phyloP scores from a whole-genome alignment of 768 basidiomycete genomes.

The Lentinula guzmanii region DNA sequence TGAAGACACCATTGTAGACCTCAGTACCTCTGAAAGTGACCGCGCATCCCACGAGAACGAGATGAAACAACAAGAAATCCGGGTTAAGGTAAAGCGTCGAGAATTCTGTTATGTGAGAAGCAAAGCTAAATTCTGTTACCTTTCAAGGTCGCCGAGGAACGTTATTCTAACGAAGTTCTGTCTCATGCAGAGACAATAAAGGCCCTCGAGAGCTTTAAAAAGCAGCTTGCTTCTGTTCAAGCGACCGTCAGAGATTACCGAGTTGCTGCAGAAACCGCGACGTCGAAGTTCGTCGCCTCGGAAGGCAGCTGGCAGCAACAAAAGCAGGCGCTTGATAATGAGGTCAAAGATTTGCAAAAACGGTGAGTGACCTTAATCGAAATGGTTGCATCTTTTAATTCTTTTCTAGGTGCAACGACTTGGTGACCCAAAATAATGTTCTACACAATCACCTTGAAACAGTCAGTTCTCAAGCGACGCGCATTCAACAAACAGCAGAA shows the following conservation, averaged over 20 bases:
- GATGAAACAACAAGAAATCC: constrained; percentile 60
- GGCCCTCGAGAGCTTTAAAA: constrained; percentile 54
- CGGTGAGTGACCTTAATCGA: constrained; percentile 39
- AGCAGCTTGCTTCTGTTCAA: constrained; percentile 51
- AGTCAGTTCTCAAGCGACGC: constrained; percentile 74
- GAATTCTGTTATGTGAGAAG: background rate
- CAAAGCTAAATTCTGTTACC: background rate
- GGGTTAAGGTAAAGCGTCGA: constrained; percentile 50
- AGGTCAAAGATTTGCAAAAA: constrained; percentile 62
- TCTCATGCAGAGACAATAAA: constrained; percentile 85
- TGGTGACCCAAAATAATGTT: constrained; percentile 67
- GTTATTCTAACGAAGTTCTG: constrained; percentile 76
- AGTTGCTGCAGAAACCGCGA: constrained; percentile 65
- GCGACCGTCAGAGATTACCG: constrained; percentile 50
- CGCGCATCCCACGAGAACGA: constrained; percentile 59
- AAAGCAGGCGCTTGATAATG: constrained; percentile 71
- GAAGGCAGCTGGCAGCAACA: constrained; percentile 80
- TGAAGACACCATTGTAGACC: constrained; percentile 77
- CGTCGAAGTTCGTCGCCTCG: constrained; percentile 63
- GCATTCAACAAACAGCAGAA: constrained; percentile 69
- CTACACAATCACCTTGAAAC: constrained; percentile 83
- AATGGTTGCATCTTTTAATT: background rate
- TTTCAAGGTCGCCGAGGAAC: constrained; percentile 65
- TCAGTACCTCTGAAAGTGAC: constrained; percentile 69
- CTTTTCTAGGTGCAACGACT: constrained; percentile 56